These are phyloP conservation scores for Candida sp. DNA, from an alignment of 1,139 yeast species.

Conservation along the genomic window DNA sequence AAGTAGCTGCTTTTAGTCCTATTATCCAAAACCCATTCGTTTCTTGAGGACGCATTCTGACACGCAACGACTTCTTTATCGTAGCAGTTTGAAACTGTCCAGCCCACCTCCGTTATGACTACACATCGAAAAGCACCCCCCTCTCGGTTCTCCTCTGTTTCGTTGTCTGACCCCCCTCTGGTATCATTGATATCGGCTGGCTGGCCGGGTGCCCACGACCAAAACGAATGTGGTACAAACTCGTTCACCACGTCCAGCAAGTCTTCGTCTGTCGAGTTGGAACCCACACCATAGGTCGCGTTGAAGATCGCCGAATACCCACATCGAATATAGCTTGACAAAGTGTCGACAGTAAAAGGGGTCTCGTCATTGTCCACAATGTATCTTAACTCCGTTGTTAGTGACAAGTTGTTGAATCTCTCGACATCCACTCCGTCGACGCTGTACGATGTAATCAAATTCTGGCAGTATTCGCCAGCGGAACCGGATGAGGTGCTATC, in stretches of 20 bases:
- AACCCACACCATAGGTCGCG: conserved; percentile 27
- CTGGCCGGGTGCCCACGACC: conserved; percentile 75
- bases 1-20: conserved; percentile 51
- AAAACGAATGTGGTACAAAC: conserved; percentile 40
- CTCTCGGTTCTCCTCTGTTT: neutral
- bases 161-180: too few species aligned
- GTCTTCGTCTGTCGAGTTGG: neutral
- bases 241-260: conserved; percentile 17
- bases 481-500: conserved; percentile 11
- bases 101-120: conserved; percentile 48
- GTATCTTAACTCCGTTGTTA: conserved; percentile 40
- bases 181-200: conserved; percentile 32
- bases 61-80: conserved; percentile 59
- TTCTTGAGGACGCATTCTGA: conserved; percentile 38
- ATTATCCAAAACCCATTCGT: conserved; percentile 51
- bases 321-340: conserved; percentile 44
- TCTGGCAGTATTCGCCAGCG: conserved; percentile 12
- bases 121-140: conserved; percentile 64
- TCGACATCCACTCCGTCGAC: conserved; percentile 1
- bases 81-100: conserved; percentile 72
- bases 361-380: conserved; percentile 31
- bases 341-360: conserved; percentile 34
- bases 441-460: conserved; percentile 2
- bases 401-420: conserved; percentile 20
- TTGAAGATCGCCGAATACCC: conserved; percentile 69